Conservation (phyloP, 2,329 filamentous ascomycete genomes). For the Amesomyces nigricolor region DNA sequence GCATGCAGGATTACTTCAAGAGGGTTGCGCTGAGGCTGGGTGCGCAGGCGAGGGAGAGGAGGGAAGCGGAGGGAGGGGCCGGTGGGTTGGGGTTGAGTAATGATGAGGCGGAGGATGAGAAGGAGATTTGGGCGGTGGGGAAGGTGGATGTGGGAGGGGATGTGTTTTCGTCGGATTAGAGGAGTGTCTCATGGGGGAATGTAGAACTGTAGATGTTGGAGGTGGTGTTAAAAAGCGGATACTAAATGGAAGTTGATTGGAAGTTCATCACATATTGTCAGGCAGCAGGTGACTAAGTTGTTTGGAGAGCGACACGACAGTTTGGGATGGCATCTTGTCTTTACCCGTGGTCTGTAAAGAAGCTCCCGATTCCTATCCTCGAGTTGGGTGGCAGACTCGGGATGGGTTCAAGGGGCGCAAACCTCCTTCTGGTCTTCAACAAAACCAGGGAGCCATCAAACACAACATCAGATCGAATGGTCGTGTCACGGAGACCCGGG, state of each 20-base stretch:
- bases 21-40: constrained; percentile 78
- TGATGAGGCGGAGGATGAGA: constrained; percentile 91
- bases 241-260: no score
- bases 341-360: no score
- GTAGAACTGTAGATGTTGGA: not conserved
- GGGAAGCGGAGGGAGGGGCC: constrained; percentile 83
- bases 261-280: not conserved
- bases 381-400: no score
- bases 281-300: not conserved
- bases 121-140: constrained; percentile 92
- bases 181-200: not conserved
- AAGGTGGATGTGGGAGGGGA: constrained; percentile 74
- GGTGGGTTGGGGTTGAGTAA: constrained; percentile 80
- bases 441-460: no score
- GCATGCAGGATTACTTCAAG: constrained; percentile 97
- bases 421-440: no score
- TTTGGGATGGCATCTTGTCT: not conserved
- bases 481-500: no score
- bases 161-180: constrained; percentile 39
- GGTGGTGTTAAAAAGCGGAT: not conserved
- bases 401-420: no score
- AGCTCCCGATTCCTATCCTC: no score
- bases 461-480: no score
- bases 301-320: not conserved
- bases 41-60: constrained; percentile 80